These are phyloP conservation scores for Ceratobasidium sp. DNA, from an alignment of 1,284 basidiomycete species.

Conservation along the genomic window DNA sequence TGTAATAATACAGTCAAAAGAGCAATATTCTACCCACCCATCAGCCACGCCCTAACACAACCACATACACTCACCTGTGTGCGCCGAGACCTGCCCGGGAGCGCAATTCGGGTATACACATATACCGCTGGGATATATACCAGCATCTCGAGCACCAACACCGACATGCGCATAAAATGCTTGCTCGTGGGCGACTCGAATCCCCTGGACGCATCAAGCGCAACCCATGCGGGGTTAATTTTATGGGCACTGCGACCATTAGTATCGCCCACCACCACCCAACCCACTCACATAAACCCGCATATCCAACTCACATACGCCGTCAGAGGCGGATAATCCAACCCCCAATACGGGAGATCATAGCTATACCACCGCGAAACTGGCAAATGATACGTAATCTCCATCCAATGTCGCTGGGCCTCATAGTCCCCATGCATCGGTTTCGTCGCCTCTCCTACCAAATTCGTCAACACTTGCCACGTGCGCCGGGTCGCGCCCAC, in stretches of 20 bases:
- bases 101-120: conserved; percentile 56
- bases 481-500: conserved; percentile 54
- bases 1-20: conserved; percentile 79
- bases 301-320: conserved; percentile 86
- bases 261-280: not conserved
- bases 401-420: conserved; percentile 95
- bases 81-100: conserved; percentile 64
- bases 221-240: conserved; percentile 78
- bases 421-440: conserved; percentile 93
- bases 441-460: conserved; percentile 68
- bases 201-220: conserved; percentile 76
- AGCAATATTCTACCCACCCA: conserved; percentile 63
- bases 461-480: conserved; percentile 14
- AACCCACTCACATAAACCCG: conserved; percentile 63
- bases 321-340: conserved; percentile 92
- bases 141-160: conserved; percentile 70
- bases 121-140: conserved; percentile 77
- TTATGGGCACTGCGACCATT: conserved; percentile 62
- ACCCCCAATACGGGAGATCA: conserved; percentile 88
- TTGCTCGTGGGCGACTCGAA: conserved; percentile 72
- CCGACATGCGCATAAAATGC: conserved; percentile 81
- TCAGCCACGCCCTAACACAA: not conserved
- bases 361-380: conserved; percentile 82
- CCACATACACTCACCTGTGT: conserved; percentile 62
- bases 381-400: conserved; percentile 80